Percentiles rank a stretch among this genome's conserved stretches.
Conservation (phyloP, 371 early-diverging fungal species). For the Rhizopus stolonifer region DNA sequence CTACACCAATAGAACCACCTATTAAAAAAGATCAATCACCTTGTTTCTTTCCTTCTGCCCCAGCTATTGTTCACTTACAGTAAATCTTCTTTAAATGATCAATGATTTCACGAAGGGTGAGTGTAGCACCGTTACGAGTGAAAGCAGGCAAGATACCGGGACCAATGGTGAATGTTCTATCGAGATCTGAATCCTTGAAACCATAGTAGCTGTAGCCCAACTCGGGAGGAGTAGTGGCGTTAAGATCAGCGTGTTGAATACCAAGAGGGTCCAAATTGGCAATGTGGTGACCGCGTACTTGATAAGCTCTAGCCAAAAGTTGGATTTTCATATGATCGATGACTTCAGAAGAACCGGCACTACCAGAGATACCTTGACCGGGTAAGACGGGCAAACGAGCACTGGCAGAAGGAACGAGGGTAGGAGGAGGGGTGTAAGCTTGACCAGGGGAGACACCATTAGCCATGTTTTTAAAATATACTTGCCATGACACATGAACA, state of each 20-base stretch:
- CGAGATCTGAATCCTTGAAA: constrained; percentile 89
- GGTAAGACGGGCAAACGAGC: constrained; percentile 68
- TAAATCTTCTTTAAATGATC: constrained; percentile 81
- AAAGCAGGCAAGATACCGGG: constrained; percentile 94
- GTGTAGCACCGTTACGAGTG: constrained; percentile 57
- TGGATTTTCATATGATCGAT: constrained; percentile 98
- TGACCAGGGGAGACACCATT: constrained; percentile 68
- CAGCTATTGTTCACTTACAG: constrained; percentile 60
- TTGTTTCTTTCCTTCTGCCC: not conserved
- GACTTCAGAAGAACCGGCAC: constrained; percentile 61
- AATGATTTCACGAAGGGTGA: constrained; percentile 91
- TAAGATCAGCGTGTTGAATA: constrained; percentile 67
- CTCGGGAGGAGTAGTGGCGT: constrained; percentile 74
- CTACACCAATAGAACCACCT: constrained; percentile 87
- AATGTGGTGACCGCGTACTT: constrained; percentile 95
- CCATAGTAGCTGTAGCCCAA: constrained; percentile 88
- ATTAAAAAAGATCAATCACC: not conserved
- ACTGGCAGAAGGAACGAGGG: constrained; percentile 68
- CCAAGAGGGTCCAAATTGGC: constrained; percentile 94
- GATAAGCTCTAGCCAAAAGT: constrained; percentile 95
- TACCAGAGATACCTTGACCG: constrained; percentile 28
- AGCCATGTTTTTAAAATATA: constrained; percentile 91
- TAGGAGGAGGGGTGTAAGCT: constrained; percentile 84
- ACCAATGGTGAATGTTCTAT: constrained; percentile 88
- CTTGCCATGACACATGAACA: constrained; percentile 96